Conservation (phyloP, 1,284 basidiomycete genomes). For the Caloboletus firmus region DNA sequence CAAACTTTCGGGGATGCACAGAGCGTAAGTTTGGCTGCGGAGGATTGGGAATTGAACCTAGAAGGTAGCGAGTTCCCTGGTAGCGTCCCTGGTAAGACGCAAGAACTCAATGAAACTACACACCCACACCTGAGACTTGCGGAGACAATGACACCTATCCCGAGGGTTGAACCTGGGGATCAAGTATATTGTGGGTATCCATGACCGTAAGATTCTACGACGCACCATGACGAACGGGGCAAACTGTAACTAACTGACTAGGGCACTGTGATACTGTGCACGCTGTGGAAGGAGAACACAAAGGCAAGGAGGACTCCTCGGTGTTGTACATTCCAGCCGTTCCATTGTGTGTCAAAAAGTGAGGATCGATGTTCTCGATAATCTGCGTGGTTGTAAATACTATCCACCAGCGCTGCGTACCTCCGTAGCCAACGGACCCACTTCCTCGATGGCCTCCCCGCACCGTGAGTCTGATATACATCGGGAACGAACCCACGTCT, state of each 20-base stretch:
- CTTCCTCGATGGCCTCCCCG: conserved; percentile 57
- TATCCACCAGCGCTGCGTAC: conserved; percentile 51
- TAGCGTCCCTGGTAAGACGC: conserved; percentile 57
- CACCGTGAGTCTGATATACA: conserved; percentile 45
- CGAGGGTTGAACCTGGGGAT: conserved; percentile 66
- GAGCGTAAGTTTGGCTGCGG: conserved; percentile 34
- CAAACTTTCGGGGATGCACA: background rate
- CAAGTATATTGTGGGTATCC: conserved; percentile 64
- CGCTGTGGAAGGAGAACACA: conserved; percentile 65
- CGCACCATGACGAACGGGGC: background rate
- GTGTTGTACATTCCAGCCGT: conserved; percentile 82
- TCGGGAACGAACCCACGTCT: background rate
- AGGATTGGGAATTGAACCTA: conserved; percentile 66
- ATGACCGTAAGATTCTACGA: background rate
- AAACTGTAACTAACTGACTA: conserved; percentile 20
- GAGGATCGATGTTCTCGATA: conserved; percentile 12
- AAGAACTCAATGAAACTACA: conserved; percentile 59
- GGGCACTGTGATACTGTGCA: conserved; percentile 72
- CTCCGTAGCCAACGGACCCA: conserved; percentile 57
- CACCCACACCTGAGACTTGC: conserved; percentile 73
- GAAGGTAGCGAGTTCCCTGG: conserved; percentile 63
- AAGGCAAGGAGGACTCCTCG: conserved; percentile 63
- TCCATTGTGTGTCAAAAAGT: conserved; percentile 68
- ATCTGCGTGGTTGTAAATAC: background rate
- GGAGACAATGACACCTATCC: conserved; percentile 52